phyloP scores from a whole-genome alignment of 129 eudicot species.

The Deinandra increscens region DNA sequence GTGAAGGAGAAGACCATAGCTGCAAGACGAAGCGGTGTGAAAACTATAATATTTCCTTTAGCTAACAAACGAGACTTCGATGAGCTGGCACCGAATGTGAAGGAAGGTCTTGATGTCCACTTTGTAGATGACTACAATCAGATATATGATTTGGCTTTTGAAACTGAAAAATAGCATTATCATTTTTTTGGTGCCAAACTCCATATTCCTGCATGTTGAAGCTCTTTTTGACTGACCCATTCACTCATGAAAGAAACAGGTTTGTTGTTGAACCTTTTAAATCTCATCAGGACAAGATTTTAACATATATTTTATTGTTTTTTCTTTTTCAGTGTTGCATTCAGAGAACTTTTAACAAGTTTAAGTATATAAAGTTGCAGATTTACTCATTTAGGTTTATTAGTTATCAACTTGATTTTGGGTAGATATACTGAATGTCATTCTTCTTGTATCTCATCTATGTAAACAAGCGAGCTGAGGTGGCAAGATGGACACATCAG shows the following conservation, averaged over 20 bases:
- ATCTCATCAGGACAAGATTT: constrained; percentile 3
- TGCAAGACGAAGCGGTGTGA: constrained; percentile 88
- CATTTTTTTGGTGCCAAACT: not conserved
- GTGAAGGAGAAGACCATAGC: constrained; percentile 98
- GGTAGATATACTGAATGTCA: not conserved
- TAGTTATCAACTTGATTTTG: not conserved
- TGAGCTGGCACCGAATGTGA: constrained; percentile 83
- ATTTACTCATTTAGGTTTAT: not conserved
- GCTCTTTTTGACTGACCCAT: constrained; percentile 4
- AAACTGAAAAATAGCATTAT: not conserved
- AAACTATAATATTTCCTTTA: constrained; percentile 78
- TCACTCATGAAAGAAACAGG: constrained; percentile 3
- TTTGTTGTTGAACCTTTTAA: constrained; percentile 14
- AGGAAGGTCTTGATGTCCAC: constrained; percentile 91
- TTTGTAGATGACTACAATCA: constrained; percentile 87
- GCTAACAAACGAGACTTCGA: constrained; percentile 89
- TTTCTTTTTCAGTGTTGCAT: constrained; percentile 19
- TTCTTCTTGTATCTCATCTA: not conserved
- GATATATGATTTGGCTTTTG: constrained; percentile 74
- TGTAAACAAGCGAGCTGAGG: too few species aligned
- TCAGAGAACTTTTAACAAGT: constrained; percentile 26
- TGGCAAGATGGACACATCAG: too few species aligned
- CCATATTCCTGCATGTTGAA: not conserved
- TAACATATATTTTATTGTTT: not conserved
- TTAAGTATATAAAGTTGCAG: not conserved